Evolutionary conservation across 768 basidiomycete species (phyloP).

Genomic region (Boletus rubescentipes): DNA sequence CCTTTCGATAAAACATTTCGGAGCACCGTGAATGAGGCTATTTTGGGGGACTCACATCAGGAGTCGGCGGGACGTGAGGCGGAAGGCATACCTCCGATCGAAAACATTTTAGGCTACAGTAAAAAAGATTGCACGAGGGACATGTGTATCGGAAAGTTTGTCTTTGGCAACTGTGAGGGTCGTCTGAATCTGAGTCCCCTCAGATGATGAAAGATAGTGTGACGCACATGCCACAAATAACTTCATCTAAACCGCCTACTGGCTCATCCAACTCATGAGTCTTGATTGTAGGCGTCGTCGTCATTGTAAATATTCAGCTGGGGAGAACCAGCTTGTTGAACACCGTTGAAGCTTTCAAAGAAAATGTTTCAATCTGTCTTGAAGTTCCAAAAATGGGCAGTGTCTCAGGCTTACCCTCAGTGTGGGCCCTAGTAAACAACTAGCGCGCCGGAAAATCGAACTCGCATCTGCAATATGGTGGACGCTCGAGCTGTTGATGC

Average conservation of each 20-base stretch:
- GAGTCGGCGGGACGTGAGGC: not conserved
- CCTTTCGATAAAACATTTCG: slow-evolving; percentile 77
- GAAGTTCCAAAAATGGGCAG: not conserved
- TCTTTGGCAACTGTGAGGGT: slow-evolving; percentile 58
- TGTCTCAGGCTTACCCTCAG: too few relatives aligned
- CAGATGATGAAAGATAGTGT: not conserved
- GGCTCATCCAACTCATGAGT: slow-evolving; percentile 15
- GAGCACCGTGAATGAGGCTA: slow-evolving; percentile 74
- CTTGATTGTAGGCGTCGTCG: slow-evolving; percentile 12
- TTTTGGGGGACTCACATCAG: not conserved
- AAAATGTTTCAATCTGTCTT: too few relatives aligned
- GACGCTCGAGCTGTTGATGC: slow-evolving; percentile 47
- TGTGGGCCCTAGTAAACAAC: too few relatives aligned
- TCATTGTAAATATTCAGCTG: slow-evolving; percentile 10
- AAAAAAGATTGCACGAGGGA: slow-evolving; percentile 75
- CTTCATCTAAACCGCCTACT: not conserved
- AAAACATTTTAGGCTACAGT: slow-evolving; percentile 81
- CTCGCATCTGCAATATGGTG: slow-evolving; percentile 35
- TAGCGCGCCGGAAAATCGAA: not conserved
- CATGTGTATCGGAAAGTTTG: slow-evolving; percentile 82
- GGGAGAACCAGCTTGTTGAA: not conserved
- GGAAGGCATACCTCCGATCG: slow-evolving; percentile 56
- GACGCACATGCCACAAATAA: slow-evolving; percentile 48
- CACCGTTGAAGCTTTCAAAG: too few relatives aligned
- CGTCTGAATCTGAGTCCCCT: not conserved